Conservation (phyloP, 1,139 yeast genomes). For the Suhomyces guaymorum region DNA sequence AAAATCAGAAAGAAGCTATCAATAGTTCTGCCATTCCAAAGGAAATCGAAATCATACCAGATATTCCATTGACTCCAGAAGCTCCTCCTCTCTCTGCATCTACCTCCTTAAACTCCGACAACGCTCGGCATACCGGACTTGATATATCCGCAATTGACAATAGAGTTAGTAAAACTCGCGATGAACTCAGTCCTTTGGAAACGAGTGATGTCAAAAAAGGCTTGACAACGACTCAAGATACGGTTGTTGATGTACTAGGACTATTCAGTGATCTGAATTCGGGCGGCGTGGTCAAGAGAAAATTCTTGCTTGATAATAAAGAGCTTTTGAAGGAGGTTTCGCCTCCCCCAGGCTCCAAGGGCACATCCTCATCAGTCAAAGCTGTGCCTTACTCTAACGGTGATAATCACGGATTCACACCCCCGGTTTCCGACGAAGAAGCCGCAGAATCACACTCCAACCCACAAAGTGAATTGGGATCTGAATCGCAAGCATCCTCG, state of each 20-base stretch:
- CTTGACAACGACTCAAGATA: slow-evolving; percentile 18
- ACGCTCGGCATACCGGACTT: too few species aligned
- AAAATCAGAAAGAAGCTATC: too few species aligned
- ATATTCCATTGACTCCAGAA: too few species aligned
- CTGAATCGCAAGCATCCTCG: too few species aligned
- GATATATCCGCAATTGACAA: slow-evolving; percentile 1
- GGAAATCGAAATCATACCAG: slow-evolving; percentile 1
- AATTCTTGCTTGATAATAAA: slow-evolving; percentile 7
- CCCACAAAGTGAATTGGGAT: too few species aligned
- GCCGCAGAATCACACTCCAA: too few species aligned
- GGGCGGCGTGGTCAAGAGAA: slow-evolving; percentile 3
- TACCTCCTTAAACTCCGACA: too few species aligned
- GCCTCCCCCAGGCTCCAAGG: slow-evolving; percentile 5
- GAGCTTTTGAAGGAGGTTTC: slow-evolving; percentile 6
- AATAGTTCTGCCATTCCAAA: too few species aligned
- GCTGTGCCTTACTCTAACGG: slow-evolving; percentile 2
- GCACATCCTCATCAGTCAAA: slow-evolving; percentile 1
- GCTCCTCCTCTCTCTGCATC: too few species aligned
- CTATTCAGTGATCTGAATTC: slow-evolving; percentile 15
- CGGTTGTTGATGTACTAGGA: slow-evolving; percentile 18
- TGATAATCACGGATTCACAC: slow-evolving; percentile 17
- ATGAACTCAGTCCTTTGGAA: slow-evolving; percentile 1
- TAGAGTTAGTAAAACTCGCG: background rate
- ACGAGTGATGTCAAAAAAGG: slow-evolving; percentile 8
- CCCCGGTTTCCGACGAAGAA: slow-evolving; percentile 24